Evolutionary conservation across 2,329 filamentous ascomycete species (phyloP), one percentile per base, ranked within the genome.

Genomic region (Grosmannia huntii): DNA sequence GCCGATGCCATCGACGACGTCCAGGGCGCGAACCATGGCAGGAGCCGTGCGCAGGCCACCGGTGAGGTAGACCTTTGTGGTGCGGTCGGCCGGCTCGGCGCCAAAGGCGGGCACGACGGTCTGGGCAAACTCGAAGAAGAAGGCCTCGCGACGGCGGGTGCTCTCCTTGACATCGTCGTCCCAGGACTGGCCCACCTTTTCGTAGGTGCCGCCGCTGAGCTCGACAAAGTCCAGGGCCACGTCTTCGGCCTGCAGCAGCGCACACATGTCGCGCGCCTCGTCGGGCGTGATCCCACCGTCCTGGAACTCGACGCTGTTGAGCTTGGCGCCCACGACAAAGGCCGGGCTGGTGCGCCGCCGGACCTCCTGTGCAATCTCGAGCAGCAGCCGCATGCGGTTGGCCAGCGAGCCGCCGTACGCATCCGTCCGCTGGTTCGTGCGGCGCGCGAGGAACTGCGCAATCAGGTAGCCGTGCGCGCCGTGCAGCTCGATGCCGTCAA

Each of bases 41-140:
- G 69, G 70, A 0, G 73, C 75, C 1, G 77, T 77, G 57, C 77
- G 74, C 61, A 85, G 70, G 0, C 82, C 82, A 28, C 82, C 82
- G 0, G 80, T 84, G 46, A 85, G 70, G 62, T 82, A 85, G 0
- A 72, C 74, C 65, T 76, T 80, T 0, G 81, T 85, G 23, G 48
- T 50, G 10, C 48, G 48, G 11, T 25, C 48, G 14, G 48, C 23
- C 21, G 48, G 21, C 11, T 23, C 25, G 66, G 78, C 76, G 1
- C 61, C 55, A 12, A 75, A 63, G 41, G 64, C 63, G 0, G 70
- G 70, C 27, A 76, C 68, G 65, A 85, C 76, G 61, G 68, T 64
- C 59, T 83, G 75, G 0, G 81, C 81, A 59, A 82, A 83, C 2
- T 83, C 79, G 51, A 84, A 65, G 72, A 84, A 84, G 72, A 82